Evolutionary conservation across 169 alveolate species (phyloP).

Genomic region (Cyclospora cayetanensis): DNA sequence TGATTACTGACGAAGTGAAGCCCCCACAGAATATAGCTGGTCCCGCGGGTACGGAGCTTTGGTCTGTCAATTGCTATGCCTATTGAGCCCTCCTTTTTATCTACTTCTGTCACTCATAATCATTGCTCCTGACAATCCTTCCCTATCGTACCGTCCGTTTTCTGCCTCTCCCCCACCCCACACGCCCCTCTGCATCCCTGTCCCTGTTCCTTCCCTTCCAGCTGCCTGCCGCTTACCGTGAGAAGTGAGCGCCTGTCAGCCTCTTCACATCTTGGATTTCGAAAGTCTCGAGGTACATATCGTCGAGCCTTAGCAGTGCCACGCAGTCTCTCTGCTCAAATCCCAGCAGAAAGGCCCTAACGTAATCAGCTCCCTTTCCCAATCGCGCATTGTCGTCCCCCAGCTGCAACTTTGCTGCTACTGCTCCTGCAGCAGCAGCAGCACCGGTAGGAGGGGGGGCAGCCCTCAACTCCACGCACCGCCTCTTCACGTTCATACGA

Average conservation of each 20-base stretch:
- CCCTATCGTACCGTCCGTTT: too few species aligned
- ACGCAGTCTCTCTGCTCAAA: constrained; percentile 98
- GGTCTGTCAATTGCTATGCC: too few species aligned
- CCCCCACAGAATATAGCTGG: too few species aligned
- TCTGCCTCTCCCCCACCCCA: too few species aligned
- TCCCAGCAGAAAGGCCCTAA: constrained; percentile 98
- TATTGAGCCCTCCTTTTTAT: too few species aligned
- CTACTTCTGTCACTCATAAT: too few species aligned
- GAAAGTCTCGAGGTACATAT: constrained; percentile 97
- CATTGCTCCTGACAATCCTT: too few species aligned
- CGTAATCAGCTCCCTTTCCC: constrained; percentile 77
- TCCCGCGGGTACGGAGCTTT: too few species aligned
- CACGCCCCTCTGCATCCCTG: too few species aligned
- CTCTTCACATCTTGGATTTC: constrained; percentile 98
- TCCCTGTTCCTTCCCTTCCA: too few species aligned
- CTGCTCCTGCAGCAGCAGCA: constrained; percentile 7
- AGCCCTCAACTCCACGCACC: constrained; percentile 90
- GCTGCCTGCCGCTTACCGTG: constrained; percentile 77
- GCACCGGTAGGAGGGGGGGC: constrained; percentile 14
- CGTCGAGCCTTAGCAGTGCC: constrained; percentile 97
- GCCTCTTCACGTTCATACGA: constrained; percentile 93
- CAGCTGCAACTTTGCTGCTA: not conserved
- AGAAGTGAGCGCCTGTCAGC: constrained; percentile 97
- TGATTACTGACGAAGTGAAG: too few species aligned
- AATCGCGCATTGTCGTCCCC: constrained; percentile 60